A percentile compares a stretch with the other conserved stretches of the same genome.
phyloP scores from a whole-genome alignment of 805 yeast genomes.

The Schizosaccharomyces osmophilus region DNA sequence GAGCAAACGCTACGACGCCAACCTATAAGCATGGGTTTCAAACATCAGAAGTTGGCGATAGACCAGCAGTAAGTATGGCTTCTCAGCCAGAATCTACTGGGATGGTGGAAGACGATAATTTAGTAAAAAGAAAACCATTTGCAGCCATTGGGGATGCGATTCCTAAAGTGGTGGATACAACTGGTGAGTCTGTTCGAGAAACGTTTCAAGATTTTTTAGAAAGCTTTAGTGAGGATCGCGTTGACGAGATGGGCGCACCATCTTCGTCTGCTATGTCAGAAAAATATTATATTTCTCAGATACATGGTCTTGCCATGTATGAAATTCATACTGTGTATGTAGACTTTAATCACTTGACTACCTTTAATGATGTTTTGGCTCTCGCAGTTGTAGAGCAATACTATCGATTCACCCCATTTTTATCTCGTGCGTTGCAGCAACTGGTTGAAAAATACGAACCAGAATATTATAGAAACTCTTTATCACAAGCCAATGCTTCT shows the following conservation, averaged over 20 bases:
- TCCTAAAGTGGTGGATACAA: slow-evolving; percentile 67
- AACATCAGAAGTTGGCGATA: not conserved
- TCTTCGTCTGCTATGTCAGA: slow-evolving; percentile 7
- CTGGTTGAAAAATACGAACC: slow-evolving; percentile 60
- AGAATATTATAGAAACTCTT: not conserved
- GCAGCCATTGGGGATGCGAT: slow-evolving; percentile 20
- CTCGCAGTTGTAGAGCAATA: slow-evolving; percentile 76
- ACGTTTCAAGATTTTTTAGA: slow-evolving; percentile 67
- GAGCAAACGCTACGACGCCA: not conserved
- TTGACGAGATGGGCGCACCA: slow-evolving; percentile 15
- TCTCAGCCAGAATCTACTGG: not conserved
- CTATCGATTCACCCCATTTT: slow-evolving; percentile 73
- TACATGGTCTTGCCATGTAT: slow-evolving; percentile 52
- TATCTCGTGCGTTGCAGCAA: slow-evolving; percentile 47
- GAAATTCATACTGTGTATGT: slow-evolving; percentile 61
- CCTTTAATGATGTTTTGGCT: slow-evolving; percentile 53
- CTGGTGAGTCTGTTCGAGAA: slow-evolving; percentile 84
- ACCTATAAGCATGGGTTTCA: not conserved
- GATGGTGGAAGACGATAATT: not conserved
- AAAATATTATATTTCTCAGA: slow-evolving; percentile 43
- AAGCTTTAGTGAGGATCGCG: slow-evolving; percentile 26
- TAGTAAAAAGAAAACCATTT: not conserved
- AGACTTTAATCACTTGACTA: slow-evolving; percentile 55
- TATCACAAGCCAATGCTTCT: not conserved
- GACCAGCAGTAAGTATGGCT: not conserved